phyloP scores from a whole-genome alignment of 2,329 filamentous ascomycete genomes.

The Capronia epimyces region DNA sequence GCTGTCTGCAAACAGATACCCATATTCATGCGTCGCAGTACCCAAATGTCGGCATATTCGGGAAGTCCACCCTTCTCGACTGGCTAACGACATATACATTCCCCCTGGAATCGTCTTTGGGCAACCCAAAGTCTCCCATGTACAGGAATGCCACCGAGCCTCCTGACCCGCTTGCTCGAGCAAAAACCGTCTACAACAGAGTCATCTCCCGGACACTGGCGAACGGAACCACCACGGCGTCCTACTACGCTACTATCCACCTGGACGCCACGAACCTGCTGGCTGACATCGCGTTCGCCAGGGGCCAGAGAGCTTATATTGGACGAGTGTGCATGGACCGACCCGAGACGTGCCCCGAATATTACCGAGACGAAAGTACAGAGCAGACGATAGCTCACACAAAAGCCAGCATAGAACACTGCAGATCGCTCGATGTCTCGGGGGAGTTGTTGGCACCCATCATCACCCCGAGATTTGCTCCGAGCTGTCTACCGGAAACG shows the following conservation, averaged over 20 bases:
- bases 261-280: constrained; percentile 86
- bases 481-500: constrained; percentile 49
- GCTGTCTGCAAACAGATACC: constrained; percentile 58
- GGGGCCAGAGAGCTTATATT: constrained; percentile 83
- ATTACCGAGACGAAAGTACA: constrained; percentile 70
- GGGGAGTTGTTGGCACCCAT: constrained; percentile 64
- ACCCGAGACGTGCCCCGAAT: constrained; percentile 58
- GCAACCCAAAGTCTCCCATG: constrained; percentile 31
- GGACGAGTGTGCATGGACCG: constrained; percentile 95
- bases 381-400: constrained; percentile 55
- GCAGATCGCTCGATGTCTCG: constrained; percentile 61
- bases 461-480: constrained; percentile 64
- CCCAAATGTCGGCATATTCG: constrained; percentile 89
- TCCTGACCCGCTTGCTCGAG: constrained; percentile 50
- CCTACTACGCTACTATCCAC: constrained; percentile 91
- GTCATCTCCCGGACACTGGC: constrained; percentile 75
- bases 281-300: constrained; percentile 69
- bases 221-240: constrained; percentile 85
- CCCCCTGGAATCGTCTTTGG: constrained; percentile 76
- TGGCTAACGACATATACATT: constrained; percentile 96
- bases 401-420: constrained; percentile 58
- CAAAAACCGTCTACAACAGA: constrained; percentile 67
- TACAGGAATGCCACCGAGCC: constrained; percentile 29
- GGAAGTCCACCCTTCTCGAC: constrained; percentile 83
- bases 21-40: constrained; percentile 95